phyloP scores from a whole-genome alignment of 192 early-diverging fungal genomes.

The Coemansia sp. region DNA sequence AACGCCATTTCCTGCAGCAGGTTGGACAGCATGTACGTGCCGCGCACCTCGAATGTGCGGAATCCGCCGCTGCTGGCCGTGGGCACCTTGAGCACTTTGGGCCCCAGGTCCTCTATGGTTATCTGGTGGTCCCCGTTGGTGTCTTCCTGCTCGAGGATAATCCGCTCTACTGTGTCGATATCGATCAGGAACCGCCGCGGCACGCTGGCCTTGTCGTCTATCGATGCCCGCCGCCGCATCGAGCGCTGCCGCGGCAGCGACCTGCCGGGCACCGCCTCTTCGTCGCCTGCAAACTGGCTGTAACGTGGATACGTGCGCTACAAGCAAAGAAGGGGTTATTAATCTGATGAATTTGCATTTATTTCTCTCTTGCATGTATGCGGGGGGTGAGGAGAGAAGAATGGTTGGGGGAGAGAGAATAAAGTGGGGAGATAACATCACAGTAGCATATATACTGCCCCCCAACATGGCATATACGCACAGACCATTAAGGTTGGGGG shows the following conservation, averaged over 20 bases:
- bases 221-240: constrained; percentile 55
- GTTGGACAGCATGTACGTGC: constrained; percentile 93
- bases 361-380: background rate
- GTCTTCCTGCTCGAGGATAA: constrained; percentile 89
- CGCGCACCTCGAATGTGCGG: constrained; percentile 85
- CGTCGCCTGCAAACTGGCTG: background rate
- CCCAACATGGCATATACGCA: too few relatives aligned
- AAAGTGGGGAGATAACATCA: background rate
- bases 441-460: too few relatives aligned
- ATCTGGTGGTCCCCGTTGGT: constrained; percentile 94
- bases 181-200: constrained; percentile 82
- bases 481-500: too few relatives aligned
- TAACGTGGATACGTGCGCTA: constrained; percentile 15
- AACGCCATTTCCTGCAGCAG: constrained; percentile 93
- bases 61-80: constrained; percentile 85
- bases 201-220: constrained; percentile 60
- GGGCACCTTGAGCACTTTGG: constrained; percentile 82
- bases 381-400: background rate
- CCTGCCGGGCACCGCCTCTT: constrained; percentile 3
- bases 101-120: constrained; percentile 87
- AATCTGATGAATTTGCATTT: background rate
- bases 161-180: constrained; percentile 74
- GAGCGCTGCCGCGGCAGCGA: background rate
- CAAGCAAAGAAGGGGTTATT: background rate
- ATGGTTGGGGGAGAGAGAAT: background rate